Evolutionary conservation across 805 yeast genomes (phyloP), one percentile per base, ranked within the genome.

Genomic region (Suhomyces tanzawaensis): DNA sequence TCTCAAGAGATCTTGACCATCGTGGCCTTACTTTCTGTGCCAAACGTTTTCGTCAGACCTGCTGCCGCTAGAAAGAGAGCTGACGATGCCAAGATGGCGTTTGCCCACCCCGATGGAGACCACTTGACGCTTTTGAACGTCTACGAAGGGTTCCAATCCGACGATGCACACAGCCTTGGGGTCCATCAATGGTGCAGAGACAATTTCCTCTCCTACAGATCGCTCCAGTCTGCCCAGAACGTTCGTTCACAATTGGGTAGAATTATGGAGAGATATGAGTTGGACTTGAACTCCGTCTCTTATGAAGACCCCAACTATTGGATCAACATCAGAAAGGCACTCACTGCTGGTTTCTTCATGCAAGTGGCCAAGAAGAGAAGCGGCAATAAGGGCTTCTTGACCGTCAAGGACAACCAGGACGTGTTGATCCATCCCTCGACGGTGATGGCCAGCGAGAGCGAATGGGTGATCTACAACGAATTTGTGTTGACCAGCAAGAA

Each of bases 271-370:
- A 74, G 83, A 39, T 76, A 81, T 53, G 93, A 85, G 52, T 65
- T 91, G 40, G 86, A 81, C 40, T 64, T 93, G 38, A 72, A 76
- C 42, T 77, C 88, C 33, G 82, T 88, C 2, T 84, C 77, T 19
- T 56, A 45, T 37, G 82, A 80, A 52, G 70, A 73, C 45, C 77
- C 76, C 36, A 56, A 58, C 29, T 89, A 86, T 64, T 82, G 81
- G 61, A 81, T 76, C 50, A 84, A 87, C 52, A 81, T 93, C 47
- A 75, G 95, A 40, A 85, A 84, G 60, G 96, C 98, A 0, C 64
- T 93, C 41, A 75, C 87, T 3, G 77, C 87, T n/a, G 99, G 99
- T 2, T 90, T 89, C 62, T 93, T 93, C 71, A 90, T 93, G 98
- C 99, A 93, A 69, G 95, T 86, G 39, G 98, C 97, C 23, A 93